A percentile compares a stretch with the other conserved stretches of the same genome.
phyloP scores from a whole-genome alignment of 257 asterid species.

The Primulina tabacum region DNA sequence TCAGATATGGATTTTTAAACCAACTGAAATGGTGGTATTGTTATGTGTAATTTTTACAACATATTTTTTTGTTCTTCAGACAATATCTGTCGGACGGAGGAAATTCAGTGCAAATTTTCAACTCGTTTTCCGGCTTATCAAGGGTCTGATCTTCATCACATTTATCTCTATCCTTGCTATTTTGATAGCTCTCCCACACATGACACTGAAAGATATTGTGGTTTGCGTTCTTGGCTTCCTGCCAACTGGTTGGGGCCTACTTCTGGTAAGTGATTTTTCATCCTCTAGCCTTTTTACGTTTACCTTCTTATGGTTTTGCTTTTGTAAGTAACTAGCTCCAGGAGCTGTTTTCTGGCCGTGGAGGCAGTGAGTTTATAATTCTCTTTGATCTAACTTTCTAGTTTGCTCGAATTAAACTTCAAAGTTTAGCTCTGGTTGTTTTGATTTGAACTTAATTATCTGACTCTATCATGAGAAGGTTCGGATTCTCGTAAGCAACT shows the following conservation, averaged over 20 bases:
- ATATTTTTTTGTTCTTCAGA: constrained; percentile 39
- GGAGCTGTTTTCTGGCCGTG: not conserved
- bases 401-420: too few relatives aligned
- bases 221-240: constrained; percentile 92
- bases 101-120: constrained; percentile 88
- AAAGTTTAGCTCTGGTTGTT: too few relatives aligned
- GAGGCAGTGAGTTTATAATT: not conserved
- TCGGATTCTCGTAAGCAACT: too few relatives aligned
- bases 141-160: constrained; percentile 88
- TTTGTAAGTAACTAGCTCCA: not conserved
- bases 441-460: too few relatives aligned
- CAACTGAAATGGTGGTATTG: not conserved
- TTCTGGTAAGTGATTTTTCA: constrained; percentile 57
- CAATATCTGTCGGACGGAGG: constrained; percentile 87
- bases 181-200: constrained; percentile 66
- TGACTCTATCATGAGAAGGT: too few relatives aligned
- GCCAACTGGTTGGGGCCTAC: constrained; percentile 99
- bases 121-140: constrained; percentile 87
- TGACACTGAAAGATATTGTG: constrained; percentile 70
- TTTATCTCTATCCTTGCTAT: constrained; percentile 71
- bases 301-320: not conserved
- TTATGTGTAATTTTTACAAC: constrained; percentile 15
- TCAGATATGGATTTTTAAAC: not conserved
- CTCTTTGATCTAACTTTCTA: not conserved
- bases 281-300: not conserved